These are phyloP conservation scores for Musa acuminata DNA, from an alignment of 176 grass and related monocot species.

Conservation along the genomic window DNA sequence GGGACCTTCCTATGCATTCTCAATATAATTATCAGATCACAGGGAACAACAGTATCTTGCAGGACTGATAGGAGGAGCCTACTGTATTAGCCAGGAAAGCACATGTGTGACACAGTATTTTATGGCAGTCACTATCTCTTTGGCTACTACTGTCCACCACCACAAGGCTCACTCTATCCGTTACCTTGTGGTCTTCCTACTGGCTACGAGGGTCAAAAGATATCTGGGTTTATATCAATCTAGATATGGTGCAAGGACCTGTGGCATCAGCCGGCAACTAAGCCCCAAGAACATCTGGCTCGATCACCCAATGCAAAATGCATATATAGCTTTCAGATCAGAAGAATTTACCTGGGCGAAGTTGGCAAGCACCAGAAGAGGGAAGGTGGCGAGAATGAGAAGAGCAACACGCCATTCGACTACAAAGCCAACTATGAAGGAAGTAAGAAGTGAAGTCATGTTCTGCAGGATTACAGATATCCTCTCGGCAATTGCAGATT, in stretches of 20 bases:
- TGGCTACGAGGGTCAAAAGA: too few relatives aligned
- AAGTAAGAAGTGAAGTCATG: slow-evolving; percentile 76
- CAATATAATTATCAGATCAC: not conserved
- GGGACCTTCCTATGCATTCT: slow-evolving; percentile 2
- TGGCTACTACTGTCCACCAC: not conserved
- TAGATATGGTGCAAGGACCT: too few relatives aligned
- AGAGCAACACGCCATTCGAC: slow-evolving; percentile 89
- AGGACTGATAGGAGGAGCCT: not conserved
- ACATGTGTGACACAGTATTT: not conserved
- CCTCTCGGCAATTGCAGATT: slow-evolving; percentile 86
- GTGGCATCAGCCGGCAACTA: not conserved
- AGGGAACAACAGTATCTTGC: slow-evolving; percentile 1
- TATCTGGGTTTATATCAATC: too few relatives aligned
- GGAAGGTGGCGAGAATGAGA: slow-evolving; percentile 91
- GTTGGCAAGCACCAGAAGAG: slow-evolving; percentile 88
- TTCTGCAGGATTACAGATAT: slow-evolving; percentile 97
- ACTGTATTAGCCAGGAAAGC: slow-evolving; percentile 2
- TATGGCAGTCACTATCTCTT: not conserved
- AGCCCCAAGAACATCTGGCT: not conserved
- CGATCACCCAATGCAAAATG: not conserved
- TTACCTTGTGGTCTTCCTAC: too few relatives aligned
- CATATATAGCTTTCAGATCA: not conserved
- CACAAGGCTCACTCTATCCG: not conserved
- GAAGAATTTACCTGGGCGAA: slow-evolving; percentile 65
- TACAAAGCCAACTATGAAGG: slow-evolving; percentile 85